Base-by-base conservation (phyloP, 768 basidiomycete genomes). In the Cystobasidium ongulense region DNA sequence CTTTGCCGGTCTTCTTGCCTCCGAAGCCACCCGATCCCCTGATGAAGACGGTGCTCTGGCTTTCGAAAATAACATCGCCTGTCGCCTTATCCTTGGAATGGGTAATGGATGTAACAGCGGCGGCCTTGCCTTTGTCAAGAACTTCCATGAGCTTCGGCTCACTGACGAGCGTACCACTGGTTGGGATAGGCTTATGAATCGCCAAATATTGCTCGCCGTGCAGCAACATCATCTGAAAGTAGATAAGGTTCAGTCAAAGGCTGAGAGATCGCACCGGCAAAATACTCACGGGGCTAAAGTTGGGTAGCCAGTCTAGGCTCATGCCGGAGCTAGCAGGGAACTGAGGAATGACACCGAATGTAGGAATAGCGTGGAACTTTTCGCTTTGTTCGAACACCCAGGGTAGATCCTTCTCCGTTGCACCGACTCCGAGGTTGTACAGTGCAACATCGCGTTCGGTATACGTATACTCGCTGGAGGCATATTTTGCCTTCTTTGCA, bases 11-110 rank as follows among this genome's bases (percentile, higher is more conserved):
- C 73, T 91, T 90, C 83, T 90, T 91, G 21, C 96, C 96, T 1
- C 92, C 92, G 81, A 99, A 96, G 0, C 93, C 94, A n/a, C 96
- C 96, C 29, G 90, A 85, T 0, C 93, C 94, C 71, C 96, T 90
- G 75, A 95, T 87, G 81, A 97, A 90, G 0, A 94, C 84, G 0
- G 95, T 99, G 15, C 88, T 86, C 80, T 94, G 90, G 81, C 91
- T 96, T 82, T 96, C 92, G 79, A 91, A 95, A 67, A 98, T 85
- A 66, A 91, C 82, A 70, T 89, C 84, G 1, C 92, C 93, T 0
- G 88, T 87, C 54, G 79, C 79, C 79, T 89, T 88, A 81, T 98
- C 91, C 78, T 87, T 86, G 1, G 93, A 95, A 76, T 89, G 86
- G 2, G 89, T 86, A 29, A 90, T 83, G 31, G 83, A 84, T 1